A percentile compares a stretch with the other conserved stretches of the same genome.
Evolutionary conservation across 495 filamentous ascomycete genomes (phyloP).

Genomic region (Xylaria flabelliformis): DNA sequence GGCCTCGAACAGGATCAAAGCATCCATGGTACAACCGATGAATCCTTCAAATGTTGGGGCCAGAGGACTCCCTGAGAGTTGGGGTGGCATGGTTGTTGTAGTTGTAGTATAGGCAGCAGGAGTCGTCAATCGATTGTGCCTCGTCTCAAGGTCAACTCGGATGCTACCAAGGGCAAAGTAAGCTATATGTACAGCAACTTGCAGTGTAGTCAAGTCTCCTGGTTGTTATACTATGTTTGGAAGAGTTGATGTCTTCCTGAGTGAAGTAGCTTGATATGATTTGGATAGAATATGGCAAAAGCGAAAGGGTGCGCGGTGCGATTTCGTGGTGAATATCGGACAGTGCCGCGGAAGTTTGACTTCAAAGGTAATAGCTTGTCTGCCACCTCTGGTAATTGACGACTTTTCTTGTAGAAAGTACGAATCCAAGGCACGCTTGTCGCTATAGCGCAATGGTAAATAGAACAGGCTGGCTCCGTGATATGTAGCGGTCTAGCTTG

Average conservation of each 20-base stretch:
- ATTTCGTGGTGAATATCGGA: neutral
- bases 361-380: neutral
- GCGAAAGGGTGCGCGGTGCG: neutral
- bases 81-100: constrained; percentile 17
- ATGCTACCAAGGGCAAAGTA: no score
- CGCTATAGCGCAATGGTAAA: neutral
- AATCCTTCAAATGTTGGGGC: constrained; percentile 67
- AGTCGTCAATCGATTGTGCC: neutral
- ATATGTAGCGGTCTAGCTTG: neutral
- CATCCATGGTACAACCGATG: constrained; percentile 75
- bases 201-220: neutral
- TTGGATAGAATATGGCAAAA: neutral
- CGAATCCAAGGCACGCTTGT: constrained; percentile 8
- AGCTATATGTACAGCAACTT: neutral
- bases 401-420: neutral
- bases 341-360: neutral
- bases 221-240: neutral
- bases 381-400: neutral
- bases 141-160: neutral
- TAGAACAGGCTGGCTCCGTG: neutral
- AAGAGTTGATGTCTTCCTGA: neutral
- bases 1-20: constrained; percentile 75
- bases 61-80: constrained; percentile 35
- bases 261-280: neutral
- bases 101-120: neutral